Percentiles rank a stretch among this genome's conserved stretches.
These are phyloP conservation scores for Chlamydomonas incerta DNA, from an alignment of 139 green algal genomes.

Conservation along the genomic window DNA sequence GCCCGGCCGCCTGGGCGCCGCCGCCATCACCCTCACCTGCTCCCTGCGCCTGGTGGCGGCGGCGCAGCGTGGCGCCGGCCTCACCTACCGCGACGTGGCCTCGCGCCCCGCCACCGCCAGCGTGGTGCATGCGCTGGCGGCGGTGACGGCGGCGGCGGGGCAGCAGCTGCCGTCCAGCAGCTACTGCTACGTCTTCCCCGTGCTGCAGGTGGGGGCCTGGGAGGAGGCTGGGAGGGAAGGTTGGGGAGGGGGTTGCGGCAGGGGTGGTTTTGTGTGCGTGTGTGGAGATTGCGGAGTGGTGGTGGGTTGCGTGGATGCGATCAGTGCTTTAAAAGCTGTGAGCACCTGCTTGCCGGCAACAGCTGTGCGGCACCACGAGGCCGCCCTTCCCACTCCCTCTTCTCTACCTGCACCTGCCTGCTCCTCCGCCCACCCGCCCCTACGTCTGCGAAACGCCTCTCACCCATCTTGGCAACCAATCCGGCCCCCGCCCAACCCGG, in stretches of 20 bases:
- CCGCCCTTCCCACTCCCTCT: no score
- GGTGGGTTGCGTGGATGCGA: no score
- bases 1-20: slow-evolving; percentile 60
- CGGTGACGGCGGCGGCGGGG: slow-evolving; percentile 18
- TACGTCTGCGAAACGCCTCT: no score
- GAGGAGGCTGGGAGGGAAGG: not conserved
- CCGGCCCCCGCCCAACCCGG: not conserved
- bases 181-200: slow-evolving; percentile 85
- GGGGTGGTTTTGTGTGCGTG: not conserved
- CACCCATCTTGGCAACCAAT: no score
- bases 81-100: slow-evolving; percentile 30
- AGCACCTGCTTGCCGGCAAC: no score
- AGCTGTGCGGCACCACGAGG: no score
- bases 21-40: slow-evolving; percentile 60
- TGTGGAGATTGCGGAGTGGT: not conserved
- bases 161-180: slow-evolving; percentile 64
- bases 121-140: slow-evolving; percentile 63
- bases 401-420: no score
- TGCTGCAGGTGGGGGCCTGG: slow-evolving; percentile 64
- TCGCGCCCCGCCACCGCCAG: slow-evolving; percentile 44
- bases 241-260: no score
- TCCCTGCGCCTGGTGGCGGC: slow-evolving; percentile 70
- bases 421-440: no score
- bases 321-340: no score
- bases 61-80: slow-evolving; percentile 20